These are phyloP conservation scores for Sonneratia alba DNA, from an alignment of 345 rosid genomes.

Conservation along the genomic window DNA sequence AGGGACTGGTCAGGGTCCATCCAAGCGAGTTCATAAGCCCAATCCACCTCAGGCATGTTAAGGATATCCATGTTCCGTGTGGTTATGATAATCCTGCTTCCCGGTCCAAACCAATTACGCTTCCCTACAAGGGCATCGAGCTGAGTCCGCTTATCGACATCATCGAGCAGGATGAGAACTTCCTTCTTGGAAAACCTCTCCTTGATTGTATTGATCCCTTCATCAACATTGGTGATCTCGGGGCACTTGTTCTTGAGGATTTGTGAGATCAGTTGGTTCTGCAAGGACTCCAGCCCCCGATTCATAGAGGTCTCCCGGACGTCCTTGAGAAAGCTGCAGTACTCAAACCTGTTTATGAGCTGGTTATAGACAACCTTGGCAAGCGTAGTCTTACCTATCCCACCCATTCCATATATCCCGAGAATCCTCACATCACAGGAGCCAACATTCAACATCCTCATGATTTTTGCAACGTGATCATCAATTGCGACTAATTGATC, in stretches of 20 bases:
- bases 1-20: conserved; percentile 13
- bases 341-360: conserved; percentile 10
- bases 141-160: conserved; percentile 14
- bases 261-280: conserved; percentile 14
- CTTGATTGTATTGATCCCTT: conserved; percentile 16
- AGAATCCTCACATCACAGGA: conserved; percentile 9
- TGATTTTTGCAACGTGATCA: conserved; percentile 7
- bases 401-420: conserved; percentile 27
- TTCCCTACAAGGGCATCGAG: conserved; percentile 10
- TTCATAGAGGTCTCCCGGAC: conserved; percentile 14
- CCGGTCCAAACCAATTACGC: conserved; percentile 15
- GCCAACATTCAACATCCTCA: conserved; percentile 7
- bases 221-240: conserved; percentile 15
- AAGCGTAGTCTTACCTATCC: conserved; percentile 30
- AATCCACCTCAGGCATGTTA: conserved; percentile 12
- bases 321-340: conserved; percentile 14
- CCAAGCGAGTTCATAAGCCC: conserved; percentile 10
- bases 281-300: conserved; percentile 11
- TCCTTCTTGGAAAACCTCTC: conserved; percentile 14
- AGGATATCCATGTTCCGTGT: conserved; percentile 15
- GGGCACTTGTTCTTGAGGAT: conserved; percentile 17
- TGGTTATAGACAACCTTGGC: conserved; percentile 16
- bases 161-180: conserved; percentile 19
- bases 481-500: conserved; percentile 14
- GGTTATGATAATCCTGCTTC: conserved; percentile 18